phyloP scores from a whole-genome alignment of 1,139 yeast genomes.

The Zhuliangozyma blackwelliae region DNA sequence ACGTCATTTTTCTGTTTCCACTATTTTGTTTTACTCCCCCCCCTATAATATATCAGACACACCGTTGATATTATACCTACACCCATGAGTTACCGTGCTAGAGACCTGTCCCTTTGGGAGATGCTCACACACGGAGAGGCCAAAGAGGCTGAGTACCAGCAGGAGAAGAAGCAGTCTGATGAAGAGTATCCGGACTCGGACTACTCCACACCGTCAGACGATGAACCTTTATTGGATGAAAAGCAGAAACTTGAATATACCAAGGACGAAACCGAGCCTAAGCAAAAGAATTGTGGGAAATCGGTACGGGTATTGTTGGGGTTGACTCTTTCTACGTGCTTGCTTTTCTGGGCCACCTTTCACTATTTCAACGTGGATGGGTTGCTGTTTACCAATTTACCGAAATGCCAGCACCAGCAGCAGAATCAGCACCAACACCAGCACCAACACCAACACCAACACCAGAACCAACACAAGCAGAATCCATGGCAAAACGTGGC shows the following conservation, averaged over 20 bases:
- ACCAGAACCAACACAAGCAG: not conserved
- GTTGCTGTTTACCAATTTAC: no score
- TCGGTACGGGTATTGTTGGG: no score
- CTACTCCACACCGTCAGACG: constrained; percentile 1
- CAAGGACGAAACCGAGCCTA: no score
- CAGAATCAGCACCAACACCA: not conserved
- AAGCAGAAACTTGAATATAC: not conserved
- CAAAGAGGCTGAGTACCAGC: constrained; percentile 3
- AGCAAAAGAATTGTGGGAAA: no score
- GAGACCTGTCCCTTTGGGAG: constrained; percentile 19
- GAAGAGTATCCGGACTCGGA: not conserved
- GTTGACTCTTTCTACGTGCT: no score
- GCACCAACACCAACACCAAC: not conserved
- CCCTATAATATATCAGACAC: not conserved
- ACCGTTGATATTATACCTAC: constrained; percentile 1
- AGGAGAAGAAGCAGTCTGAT: not conserved
- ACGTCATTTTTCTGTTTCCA: no score
- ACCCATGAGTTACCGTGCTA: constrained; percentile 15
- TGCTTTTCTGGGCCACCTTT: no score
- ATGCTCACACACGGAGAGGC: constrained; percentile 14
- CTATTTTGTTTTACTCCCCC: not conserved
- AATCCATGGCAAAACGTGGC: not conserved
- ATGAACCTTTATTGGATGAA: not conserved
- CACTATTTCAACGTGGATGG: no score
- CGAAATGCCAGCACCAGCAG: no score